A percentile compares a stretch with the other conserved stretches of the same genome.
Evolutionary conservation across 148 eudicot genomes (phyloP).

Genomic region (Chenopodium formosanum): DNA sequence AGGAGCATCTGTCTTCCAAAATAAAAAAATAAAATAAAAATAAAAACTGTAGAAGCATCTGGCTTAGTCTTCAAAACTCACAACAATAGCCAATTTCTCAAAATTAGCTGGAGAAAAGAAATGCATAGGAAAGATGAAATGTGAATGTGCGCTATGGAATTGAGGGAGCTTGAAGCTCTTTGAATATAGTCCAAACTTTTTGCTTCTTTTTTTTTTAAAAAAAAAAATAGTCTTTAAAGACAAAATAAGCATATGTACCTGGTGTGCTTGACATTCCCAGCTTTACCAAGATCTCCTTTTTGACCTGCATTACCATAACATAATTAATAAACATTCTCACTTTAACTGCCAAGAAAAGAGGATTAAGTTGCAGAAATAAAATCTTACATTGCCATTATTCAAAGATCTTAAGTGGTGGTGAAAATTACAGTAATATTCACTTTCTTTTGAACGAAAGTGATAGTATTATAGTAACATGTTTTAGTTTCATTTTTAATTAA

Average conservation of each 20-base stretch:
- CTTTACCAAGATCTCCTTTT: constrained; percentile 72
- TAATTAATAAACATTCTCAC: too few species aligned
- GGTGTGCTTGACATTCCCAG: constrained; percentile 65
- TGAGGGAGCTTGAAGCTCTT: not conserved
- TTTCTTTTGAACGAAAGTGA: too few species aligned
- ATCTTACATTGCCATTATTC: not conserved
- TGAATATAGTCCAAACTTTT: not conserved
- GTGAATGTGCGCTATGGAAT: not conserved
- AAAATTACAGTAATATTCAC: not conserved
- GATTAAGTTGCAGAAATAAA: not conserved
- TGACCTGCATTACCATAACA: constrained; percentile 52
- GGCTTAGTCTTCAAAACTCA: not conserved
- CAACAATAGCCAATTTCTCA: not conserved
- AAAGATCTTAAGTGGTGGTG: not conserved
- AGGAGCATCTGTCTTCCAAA: not conserved
- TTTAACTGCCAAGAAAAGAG: not conserved
- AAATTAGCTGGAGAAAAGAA: not conserved
- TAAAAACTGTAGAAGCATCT: not conserved
- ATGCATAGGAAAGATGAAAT: not conserved
- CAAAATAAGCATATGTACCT: constrained; percentile 37
- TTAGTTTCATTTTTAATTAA: too few species aligned
- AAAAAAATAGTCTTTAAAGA: not conserved
- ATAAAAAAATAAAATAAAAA: too few species aligned
- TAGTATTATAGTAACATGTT: too few species aligned
- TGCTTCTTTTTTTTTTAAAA: not conserved